Base-by-base conservation (phyloP, 495 filamentous ascomycete genomes). In the Zalerion maritima region DNA sequence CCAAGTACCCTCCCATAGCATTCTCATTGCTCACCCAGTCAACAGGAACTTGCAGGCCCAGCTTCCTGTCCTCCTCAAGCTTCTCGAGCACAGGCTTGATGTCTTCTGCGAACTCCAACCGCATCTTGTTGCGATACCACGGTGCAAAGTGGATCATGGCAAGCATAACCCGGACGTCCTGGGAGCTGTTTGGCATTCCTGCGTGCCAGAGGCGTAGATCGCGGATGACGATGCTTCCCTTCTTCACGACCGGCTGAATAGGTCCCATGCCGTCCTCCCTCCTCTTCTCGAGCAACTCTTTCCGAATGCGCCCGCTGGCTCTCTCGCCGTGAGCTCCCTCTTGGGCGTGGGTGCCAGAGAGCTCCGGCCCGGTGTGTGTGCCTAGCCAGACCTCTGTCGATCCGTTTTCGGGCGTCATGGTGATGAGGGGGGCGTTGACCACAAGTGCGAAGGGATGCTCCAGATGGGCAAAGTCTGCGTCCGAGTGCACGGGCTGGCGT, bases 131-230 rank as follows among this genome's bases (percentile, higher is more conserved):
- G 8, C 60, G 42, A 29, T 63, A 62, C 60, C 61, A 60, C 6
- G 51, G 51, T 0, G 59, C 56, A 34, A 48, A 61, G 46, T 57
- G 51, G 44, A 64, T 70, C 50, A 67, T 61, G 8, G 68, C 66
- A 8, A 76, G 47, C 69, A 75, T 71, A 18, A 74, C 58, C 21
- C 71, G 50, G 0, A 55, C 49, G 7, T 51, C 45, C 11, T 55
- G 41, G 4, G 56, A 61, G 12, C 50, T 35, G 34, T 75, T 76
- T 6, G 67, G 69, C 54, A 69, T 67, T 0, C 71, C 71, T 5
- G 63, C 67, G 45, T 75, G 69, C 69, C 69, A 76, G 3, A 75
- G 53, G 14, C 70, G 42, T 29, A 73, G 44, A 43, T 74, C 69
- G 3, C 71, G 51, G 6, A 75, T 36, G 14, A 71, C 42, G 6